Evolutionary conservation across 257 asterid species (phyloP), one percentile per base, ranked within the genome.

Genomic region (Jacaranda mimosifolia): DNA sequence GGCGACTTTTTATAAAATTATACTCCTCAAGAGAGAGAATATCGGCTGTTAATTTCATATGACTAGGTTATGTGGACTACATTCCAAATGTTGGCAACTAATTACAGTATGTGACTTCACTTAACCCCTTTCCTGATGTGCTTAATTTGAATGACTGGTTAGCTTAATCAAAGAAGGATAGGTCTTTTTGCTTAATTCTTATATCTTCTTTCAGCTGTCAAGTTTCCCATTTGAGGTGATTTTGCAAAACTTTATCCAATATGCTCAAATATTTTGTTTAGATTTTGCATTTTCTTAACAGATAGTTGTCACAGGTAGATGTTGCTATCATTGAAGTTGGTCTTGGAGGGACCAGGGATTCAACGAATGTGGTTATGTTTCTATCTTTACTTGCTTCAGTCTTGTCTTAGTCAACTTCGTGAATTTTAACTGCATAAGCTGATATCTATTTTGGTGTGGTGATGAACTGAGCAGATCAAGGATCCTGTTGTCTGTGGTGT

Each of bases 271-370:
- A 45, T 18, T 21, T 57, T 21, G 6, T 14, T 72, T n/a, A 11
- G 3, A 7, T 64, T 77, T 55, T 70, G 18, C 13, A 21, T 21
- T 71, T 62, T 17, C 5, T 60, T 42, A 69, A 42, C 12, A 67
- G 48, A 21, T 55, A 69, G 49, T 70, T 86, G 39, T 80, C 59
- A 73, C 88, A 95, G 99, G 97, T 95, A 18, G 99, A 95, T 84
- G 97, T 95, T 77, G 94, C 98, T 75, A 85, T 95, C 73, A 83
- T 93, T 75, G 97, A 95, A 88, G 98, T 93, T 90, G 99, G 99
- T 77, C 94, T 95, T 78, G 99, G 99, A 59, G 99, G 98, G 84
- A 84, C 81, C 58, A 75, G 74, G 60, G 99, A 95, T 86, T 93
- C 99, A 6, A 95, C 99, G 5, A 94, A 94, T 79, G 97, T 94